Percentiles rank a stretch among this genome's conserved stretches.
phyloP scores from a whole-genome alignment of 768 basidiomycete genomes.

The Rickenella mellea region DNA sequence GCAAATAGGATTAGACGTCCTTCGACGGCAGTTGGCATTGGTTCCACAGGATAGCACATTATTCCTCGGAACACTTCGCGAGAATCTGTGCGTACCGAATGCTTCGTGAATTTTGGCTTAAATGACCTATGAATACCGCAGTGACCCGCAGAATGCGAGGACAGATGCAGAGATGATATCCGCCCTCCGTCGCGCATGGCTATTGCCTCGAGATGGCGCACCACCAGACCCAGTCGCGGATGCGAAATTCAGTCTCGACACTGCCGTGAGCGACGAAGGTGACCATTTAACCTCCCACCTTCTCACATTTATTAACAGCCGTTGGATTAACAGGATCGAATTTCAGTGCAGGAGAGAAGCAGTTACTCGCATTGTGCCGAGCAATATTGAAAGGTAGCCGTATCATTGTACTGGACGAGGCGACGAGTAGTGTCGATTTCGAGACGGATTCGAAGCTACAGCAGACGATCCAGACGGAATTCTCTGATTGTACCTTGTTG shows the following conservation, averaged over 20 bases:
- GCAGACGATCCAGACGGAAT: constrained; percentile 54
- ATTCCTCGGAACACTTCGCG: constrained; percentile 40
- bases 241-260: constrained; percentile 61
- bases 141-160: constrained; percentile 42
- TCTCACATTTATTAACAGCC: not conserved
- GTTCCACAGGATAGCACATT: constrained; percentile 59
- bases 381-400: constrained; percentile 53
- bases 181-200: constrained; percentile 48
- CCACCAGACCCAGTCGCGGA: constrained; percentile 34
- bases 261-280: constrained; percentile 57
- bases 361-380: constrained; percentile 51
- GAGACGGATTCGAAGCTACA: constrained; percentile 57
- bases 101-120: not conserved
- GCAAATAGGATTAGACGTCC: constrained; percentile 42
- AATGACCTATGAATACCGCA: constrained; percentile 11
- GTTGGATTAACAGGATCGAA: constrained; percentile 34
- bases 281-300: not conserved
- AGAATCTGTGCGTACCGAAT: constrained; percentile 27
- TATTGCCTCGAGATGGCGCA: constrained; percentile 42
- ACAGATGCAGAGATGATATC: constrained; percentile 58
- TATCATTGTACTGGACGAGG: constrained; percentile 55
- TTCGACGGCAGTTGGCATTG: constrained; percentile 47
- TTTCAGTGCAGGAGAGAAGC: constrained; percentile 60
- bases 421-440: constrained; percentile 51
- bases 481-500: constrained; percentile 40